Base-by-base conservation (phyloP, 257 asterid genomes). In the Fraxinus excelsior region DNA sequence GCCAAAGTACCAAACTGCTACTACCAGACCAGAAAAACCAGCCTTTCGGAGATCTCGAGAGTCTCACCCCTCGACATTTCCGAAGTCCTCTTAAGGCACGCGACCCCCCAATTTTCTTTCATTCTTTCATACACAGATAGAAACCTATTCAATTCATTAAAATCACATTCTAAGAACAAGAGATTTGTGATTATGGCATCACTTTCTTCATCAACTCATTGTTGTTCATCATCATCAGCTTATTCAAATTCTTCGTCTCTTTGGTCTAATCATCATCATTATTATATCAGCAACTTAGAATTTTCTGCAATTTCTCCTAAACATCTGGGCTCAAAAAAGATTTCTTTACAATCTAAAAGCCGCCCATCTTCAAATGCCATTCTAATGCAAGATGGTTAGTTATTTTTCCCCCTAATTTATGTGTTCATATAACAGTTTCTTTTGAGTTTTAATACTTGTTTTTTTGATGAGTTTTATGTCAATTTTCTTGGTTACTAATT, bases 21-120 rank as follows among this genome's bases (percentile, higher is more conserved):
- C 74, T 28, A 28, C 68, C 11, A 25, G 32, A 28, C 68, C 11
- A 25, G 32, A 68, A 9, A 60, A 60, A 23, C 79, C 93, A 86
- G 82, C 97, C 96, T 87, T 89, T 92, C 97, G 94, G 94, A 90
- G 93, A 84, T 92, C 82, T 84, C 98, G 86, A 90, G 96, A 70
- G 98, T 72, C 85, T 85, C 72, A 72, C 83, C 86, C 87, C 85
- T 93, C 94, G 91, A 71, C 90, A 78, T 74, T 68, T 87, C 93
- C 97, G 69, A 86, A 87, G 84, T 74, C 29, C 64, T 44, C 42
- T 42, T 28, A 35, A 58, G 31, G 12, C 42, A 7, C 42, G 42
- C 12, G 42, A 37, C 2, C 42, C 11, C 42, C 2, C 10, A 37
- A 8, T 37, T 37, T 37, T 37, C 42, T 37, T 37, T 37, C 42